Evolutionary conservation across 2,329 filamentous ascomycete species (phyloP), one percentile per base, ranked within the genome.

Genomic region (Macrophomina pseudophaseolina): DNA sequence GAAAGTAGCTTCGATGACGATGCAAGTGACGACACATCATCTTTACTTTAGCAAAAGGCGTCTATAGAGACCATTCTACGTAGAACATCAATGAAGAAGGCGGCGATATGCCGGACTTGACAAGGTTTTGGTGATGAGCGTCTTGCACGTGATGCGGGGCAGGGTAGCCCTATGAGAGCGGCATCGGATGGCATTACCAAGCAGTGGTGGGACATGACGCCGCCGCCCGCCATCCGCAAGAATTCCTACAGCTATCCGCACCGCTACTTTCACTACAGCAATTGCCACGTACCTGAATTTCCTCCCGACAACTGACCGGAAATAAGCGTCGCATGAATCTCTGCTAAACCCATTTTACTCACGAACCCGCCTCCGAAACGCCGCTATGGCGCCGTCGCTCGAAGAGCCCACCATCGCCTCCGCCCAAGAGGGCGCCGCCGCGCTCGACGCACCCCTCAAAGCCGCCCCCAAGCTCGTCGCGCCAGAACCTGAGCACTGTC

Each of bases 401-500:
- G 91, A 96, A 81, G 88, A 90, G 73, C 86, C 90, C 59, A 72
- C 73, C 6, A 23, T 23, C 23, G 78, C 80, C 86, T 89, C 92
- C 67, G 40, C 42, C 9, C 11, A 32, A 2, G 90, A 93, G 69
- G 65, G 48, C 56, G 65, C 54, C n/a, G 54, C 65, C n/a, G 58
- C 56, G 16, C 83, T 97, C 71, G 83, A 88, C 71, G 90, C 92
- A 74, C 91, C 92, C 7, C 83, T 94, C 66, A 93, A 93, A 78
- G 84, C 87, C 65, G 90, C 91, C 62, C 93, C 94, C 1, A 86
- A 92, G 70, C 90, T 99, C 64, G 91, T 98, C 70, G 95, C 95
- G 23, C 94, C 95, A 48, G 94, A 98, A 76, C 94, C 94, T 75
- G 93, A 98, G 80, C 94, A 98, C 83, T 99, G 95, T 75, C 94